Evolutionary conservation across 345 rosid species (phyloP), one percentile per base, ranked within the genome.

Genomic region (Arabis hirsuta): DNA sequence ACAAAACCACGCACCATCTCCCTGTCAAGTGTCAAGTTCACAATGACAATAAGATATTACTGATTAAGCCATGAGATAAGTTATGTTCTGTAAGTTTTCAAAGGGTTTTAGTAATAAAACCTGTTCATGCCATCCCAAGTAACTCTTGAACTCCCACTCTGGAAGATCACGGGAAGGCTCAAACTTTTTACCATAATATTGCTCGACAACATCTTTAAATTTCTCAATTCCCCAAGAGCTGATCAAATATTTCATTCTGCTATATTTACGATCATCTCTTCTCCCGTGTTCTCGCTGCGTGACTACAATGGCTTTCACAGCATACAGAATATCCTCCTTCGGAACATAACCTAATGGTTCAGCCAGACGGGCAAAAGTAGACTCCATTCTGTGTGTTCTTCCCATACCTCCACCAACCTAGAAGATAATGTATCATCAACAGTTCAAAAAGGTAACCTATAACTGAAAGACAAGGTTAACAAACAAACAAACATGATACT

Each of bases 391-490:
- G 79, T 89, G 97, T 11, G 97, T 89, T 81, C 97, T 88, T 72
- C 98, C 98, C 97, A 94, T 91, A 45, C 98, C 98, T 32, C 97
- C 98, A 79, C 98, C 98, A 81, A 91, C 97, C 98, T 94, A 82
- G 51, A 82, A 72, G 2, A 55, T 13, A 65, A 76, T 48, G 34
- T 29, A 71, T 6, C 76, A 20, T 54, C 26, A 63, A 19, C 43
- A 74, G 42, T 56, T 32, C 36, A 1, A 32, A 32, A 32, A 32
- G 36, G 7, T 5, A 27, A 27, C 29, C 29, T 27, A 27, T 27
- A 27, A 27, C 27, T n/a, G 50, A 68, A 24, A 14, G 24, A 55
- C 34, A 59, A 48, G 56, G 26, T 5, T 1, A 32, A 5, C 36
- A 4, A 69, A 56, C 36, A 4, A 69, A 56, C 36, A 57, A 34